Evolutionary conservation across 2,329 filamentous ascomycete genomes (phyloP).

Genomic region (Lachnellula arida): DNA sequence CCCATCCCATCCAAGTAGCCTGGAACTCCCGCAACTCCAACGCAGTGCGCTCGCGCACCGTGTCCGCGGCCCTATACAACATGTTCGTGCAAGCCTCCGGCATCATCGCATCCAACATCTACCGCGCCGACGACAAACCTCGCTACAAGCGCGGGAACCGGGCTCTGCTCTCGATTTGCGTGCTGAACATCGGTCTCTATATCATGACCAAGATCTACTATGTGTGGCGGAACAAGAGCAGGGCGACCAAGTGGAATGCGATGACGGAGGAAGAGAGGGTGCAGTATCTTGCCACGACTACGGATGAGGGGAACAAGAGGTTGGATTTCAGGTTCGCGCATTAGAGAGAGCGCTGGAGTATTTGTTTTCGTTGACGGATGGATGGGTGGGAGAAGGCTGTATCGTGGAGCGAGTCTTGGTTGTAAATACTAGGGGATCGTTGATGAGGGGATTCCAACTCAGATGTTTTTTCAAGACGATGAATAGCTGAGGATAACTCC

Average conservation of each 20-base stretch:
- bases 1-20: slow-evolving; percentile 44
- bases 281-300: slow-evolving; percentile 36
- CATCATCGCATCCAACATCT: slow-evolving; percentile 34
- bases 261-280: slow-evolving; percentile 41
- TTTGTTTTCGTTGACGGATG: too few species aligned
- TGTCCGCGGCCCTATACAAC: slow-evolving; percentile 60
- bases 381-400: too few species aligned
- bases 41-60: slow-evolving; percentile 55
- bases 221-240: slow-evolving; percentile 36
- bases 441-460: too few species aligned
- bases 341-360: background rate
- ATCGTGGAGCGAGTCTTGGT: too few species aligned
- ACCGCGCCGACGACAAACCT: slow-evolving; percentile 43
- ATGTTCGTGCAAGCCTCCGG: slow-evolving; percentile 42
- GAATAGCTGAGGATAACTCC: too few species aligned
- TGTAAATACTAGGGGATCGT: too few species aligned
- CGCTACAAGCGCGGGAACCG: slow-evolving; percentile 51
- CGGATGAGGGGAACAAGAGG: slow-evolving; percentile 29
- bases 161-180: slow-evolving; percentile 44
- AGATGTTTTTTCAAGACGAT: too few species aligned
- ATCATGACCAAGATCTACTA: slow-evolving; percentile 43
- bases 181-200: slow-evolving; percentile 41
- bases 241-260: slow-evolving; percentile 37
- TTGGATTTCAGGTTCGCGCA: slow-evolving; percentile 21
- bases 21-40: slow-evolving; percentile 54